phyloP scores from a whole-genome alignment of 495 filamentous ascomycete genomes.

The Daldinia vernicosa region DNA sequence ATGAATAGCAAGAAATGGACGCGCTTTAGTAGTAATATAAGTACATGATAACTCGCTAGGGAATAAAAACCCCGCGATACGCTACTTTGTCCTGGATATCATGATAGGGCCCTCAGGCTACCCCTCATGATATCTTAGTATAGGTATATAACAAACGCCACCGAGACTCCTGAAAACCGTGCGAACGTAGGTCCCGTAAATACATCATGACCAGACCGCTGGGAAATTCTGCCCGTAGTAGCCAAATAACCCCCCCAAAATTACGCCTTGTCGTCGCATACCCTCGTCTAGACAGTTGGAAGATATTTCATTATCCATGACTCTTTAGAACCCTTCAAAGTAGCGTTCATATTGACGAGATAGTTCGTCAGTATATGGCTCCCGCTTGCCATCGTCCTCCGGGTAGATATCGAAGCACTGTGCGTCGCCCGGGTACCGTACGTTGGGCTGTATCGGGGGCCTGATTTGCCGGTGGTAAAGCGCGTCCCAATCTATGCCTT shows the following conservation, averaged over 20 bases:
- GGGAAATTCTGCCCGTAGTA: background rate
- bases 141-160: constrained; percentile 30
- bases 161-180: constrained; percentile 27
- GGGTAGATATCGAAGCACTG: constrained; percentile 91
- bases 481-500: constrained; percentile 84
- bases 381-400: constrained; percentile 61
- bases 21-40: constrained; percentile 9
- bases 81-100: constrained; percentile 1
- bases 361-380: constrained; percentile 78
- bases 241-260: background rate
- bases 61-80: background rate
- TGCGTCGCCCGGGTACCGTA: constrained; percentile 82
- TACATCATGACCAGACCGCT: constrained; percentile 12
- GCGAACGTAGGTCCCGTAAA: constrained; percentile 20
- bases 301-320: background rate
- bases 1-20: background rate
- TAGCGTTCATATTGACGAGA: constrained; percentile 74
- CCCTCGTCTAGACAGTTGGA: constrained; percentile 12
- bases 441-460: constrained; percentile 86
- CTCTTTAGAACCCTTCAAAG: constrained; percentile 78
- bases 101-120: constrained; percentile 5
- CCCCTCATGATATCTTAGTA: constrained; percentile 26
- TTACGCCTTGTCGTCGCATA: constrained; percentile 3
- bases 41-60: constrained; percentile 3
- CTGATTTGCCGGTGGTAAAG: constrained; percentile 73